Conservation (phyloP, 768 basidiomycete genomes). For the Sarcomyxa edulis region DNA sequence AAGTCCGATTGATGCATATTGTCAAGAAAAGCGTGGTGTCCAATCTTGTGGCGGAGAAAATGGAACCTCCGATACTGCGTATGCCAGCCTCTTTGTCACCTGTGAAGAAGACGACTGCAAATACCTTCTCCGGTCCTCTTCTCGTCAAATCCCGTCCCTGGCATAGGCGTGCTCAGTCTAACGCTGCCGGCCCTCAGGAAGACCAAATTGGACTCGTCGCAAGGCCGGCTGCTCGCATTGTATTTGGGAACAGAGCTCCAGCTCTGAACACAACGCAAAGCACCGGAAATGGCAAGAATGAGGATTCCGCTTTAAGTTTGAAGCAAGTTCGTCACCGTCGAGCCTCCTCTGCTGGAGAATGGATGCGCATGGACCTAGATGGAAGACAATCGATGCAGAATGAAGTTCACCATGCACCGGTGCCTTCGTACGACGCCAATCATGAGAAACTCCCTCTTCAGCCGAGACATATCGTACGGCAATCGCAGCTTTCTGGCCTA, state of each 20-base stretch:
- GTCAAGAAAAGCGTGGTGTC: slow-evolving; percentile 63
- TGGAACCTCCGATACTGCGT: slow-evolving; percentile 36
- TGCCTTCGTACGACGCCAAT: background rate
- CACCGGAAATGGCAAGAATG: no score
- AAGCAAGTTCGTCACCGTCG: slow-evolving; percentile 27
- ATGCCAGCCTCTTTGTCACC: slow-evolving; percentile 1
- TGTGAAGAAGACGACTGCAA: slow-evolving; percentile 1
- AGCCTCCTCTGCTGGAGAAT: slow-evolving; percentile 44
- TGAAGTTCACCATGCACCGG: background rate
- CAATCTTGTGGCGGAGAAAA: slow-evolving; percentile 61
- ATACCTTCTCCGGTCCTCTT: background rate
- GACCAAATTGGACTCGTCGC: slow-evolving; percentile 15
- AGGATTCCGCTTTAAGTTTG: background rate
- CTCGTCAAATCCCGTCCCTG: slow-evolving; percentile 9
- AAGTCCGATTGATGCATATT: slow-evolving; percentile 62
- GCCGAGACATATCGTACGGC: slow-evolving; percentile 7
- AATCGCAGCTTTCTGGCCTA: slow-evolving; percentile 4
- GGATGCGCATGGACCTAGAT: background rate
- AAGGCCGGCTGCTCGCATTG: slow-evolving; percentile 5
- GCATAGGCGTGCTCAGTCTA: slow-evolving; percentile 25
- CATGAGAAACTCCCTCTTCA: background rate
- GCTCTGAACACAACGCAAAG: no score
- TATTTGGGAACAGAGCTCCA: background rate
- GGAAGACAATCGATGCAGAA: background rate
- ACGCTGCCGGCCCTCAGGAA: slow-evolving; percentile 11